phyloP scores from a whole-genome alignment of 2,329 filamentous ascomycete species.

The Fusarium abutilonis region DNA sequence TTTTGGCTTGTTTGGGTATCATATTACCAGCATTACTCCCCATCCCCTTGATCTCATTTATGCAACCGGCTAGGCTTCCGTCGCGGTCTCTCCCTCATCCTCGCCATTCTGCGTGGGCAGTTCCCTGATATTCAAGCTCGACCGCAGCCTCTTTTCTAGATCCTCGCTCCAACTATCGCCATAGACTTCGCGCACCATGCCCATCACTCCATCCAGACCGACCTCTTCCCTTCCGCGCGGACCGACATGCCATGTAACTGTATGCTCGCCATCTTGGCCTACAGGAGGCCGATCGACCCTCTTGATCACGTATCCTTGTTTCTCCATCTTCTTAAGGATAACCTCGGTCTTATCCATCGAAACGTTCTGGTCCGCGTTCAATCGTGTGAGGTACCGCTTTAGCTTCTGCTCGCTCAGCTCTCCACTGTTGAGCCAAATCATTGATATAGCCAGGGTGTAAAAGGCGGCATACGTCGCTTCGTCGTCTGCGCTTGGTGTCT shows the following conservation, averaged over 20 bases:
- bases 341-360: slow-evolving; percentile 80
- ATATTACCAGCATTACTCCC: slow-evolving; percentile 17
- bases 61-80: slow-evolving; percentile 24
- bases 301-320: slow-evolving; percentile 84
- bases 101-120: slow-evolving; percentile 33
- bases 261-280: slow-evolving; percentile 73
- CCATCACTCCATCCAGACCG: slow-evolving; percentile 77
- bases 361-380: slow-evolving; percentile 80
- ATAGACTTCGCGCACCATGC: slow-evolving; percentile 72
- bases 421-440: slow-evolving; percentile 80
- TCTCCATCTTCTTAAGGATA: slow-evolving; percentile 77
- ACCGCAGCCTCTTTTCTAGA: slow-evolving; percentile 67
- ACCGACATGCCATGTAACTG: slow-evolving; percentile 84
- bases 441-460: slow-evolving; percentile 80
- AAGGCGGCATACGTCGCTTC: slow-evolving; percentile 86
- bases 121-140: slow-evolving; percentile 66
- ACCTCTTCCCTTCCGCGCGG: slow-evolving; percentile 88
- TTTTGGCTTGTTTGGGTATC: slow-evolving; percentile 33
- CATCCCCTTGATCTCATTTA: slow-evolving; percentile 5
- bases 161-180: slow-evolving; percentile 61
- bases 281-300: slow-evolving; percentile 69
- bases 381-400: slow-evolving; percentile 75
- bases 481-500: slow-evolving; percentile 69
- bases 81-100: slow-evolving; percentile 41
- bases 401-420: slow-evolving; percentile 81